Conservation (phyloP, 768 basidiomycete species). For the Mycena albidolilacea region DNA sequence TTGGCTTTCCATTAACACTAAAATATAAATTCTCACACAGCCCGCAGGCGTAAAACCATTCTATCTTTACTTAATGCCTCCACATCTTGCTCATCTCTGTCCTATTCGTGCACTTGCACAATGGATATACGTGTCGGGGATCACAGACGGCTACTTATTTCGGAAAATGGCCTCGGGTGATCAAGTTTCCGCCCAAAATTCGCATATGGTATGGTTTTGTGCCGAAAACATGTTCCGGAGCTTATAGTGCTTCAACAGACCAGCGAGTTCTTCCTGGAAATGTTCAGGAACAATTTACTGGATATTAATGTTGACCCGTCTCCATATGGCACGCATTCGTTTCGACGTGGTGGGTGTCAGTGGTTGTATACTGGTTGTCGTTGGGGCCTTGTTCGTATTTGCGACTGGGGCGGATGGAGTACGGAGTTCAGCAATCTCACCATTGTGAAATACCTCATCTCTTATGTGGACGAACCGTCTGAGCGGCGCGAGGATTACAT, state of each 20-base stretch:
- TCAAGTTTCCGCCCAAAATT: neutral
- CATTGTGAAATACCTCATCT: conserved; percentile 59
- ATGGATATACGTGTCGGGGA: neutral
- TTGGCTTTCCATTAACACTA: neutral
- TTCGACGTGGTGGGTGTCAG: conserved; percentile 51
- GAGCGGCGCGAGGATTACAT: conserved; percentile 52
- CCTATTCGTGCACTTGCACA: neutral
- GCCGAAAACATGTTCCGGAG: too few relatives aligned
- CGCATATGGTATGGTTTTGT: conserved; percentile 44
- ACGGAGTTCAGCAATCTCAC: conserved; percentile 54
- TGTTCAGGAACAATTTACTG: conserved; percentile 56
- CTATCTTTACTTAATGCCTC: neutral
- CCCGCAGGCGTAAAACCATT: neutral
- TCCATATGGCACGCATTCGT: too few relatives aligned
- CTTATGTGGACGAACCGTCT: conserved; percentile 53
- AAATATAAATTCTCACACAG: neutral
- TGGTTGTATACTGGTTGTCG: conserved; percentile 50
- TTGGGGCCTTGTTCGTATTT: conserved; percentile 56
- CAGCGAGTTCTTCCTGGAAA: conserved; percentile 53
- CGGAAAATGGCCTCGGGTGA: neutral
- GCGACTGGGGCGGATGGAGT: conserved; percentile 63
- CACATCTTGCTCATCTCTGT: neutral
- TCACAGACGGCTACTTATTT: neutral
- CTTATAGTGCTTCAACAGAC: conserved; percentile 40
- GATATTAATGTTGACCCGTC: conserved; percentile 54